Evolutionary conservation across 371 early-diverging fungal species (phyloP), one percentile per base, ranked within the genome.

Genomic region (Mucor saturninus): DNA sequence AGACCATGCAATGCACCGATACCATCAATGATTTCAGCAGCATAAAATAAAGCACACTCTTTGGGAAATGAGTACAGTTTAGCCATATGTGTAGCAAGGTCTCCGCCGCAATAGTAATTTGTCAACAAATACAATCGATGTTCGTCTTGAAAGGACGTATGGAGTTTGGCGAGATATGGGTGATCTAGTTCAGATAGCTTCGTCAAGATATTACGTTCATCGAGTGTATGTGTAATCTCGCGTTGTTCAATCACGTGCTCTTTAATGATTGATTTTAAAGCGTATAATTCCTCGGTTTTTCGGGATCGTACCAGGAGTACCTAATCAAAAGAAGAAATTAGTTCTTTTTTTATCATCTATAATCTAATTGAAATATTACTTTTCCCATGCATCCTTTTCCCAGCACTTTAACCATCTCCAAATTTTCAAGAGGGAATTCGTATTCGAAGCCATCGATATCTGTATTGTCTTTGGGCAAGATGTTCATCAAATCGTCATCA

Each of bases 251-350:
- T 85, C 46, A 98, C 92, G 54, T 90, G 89, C 59, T 93, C 92
- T 78, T 99, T 99, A 68, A 93, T 92, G 32, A 99, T 83, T 2
- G 96, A 95, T 77, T 99, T 99, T 62, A 99, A 86, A 2, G 98
- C 99, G 65, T 91, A 95, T 4, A 93, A 79, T 51, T 90, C 81
- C 39, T 70, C 56, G 9, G 75, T 73, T 9, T 39, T 59, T 49
- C 64, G 60, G 4, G 79, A 48, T 87, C 85, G 92, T 4, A 99
- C 97, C 73, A 99, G 89, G 78, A 94, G 95, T n/a, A 99, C 79
- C 61, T 96, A 6, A 26, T 15, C 10, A 42, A 13, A 35, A 56
- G 56, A 42, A 14, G 13, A 30, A 4, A 35, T 35, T 35, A 35
- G 6, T 35, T 40, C 30, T 56, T 13, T 43, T 28, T 14, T 39